These are phyloP conservation scores for Boletus reticuloceps DNA, from an alignment of 768 basidiomycete genomes.

Conservation along the genomic window DNA sequence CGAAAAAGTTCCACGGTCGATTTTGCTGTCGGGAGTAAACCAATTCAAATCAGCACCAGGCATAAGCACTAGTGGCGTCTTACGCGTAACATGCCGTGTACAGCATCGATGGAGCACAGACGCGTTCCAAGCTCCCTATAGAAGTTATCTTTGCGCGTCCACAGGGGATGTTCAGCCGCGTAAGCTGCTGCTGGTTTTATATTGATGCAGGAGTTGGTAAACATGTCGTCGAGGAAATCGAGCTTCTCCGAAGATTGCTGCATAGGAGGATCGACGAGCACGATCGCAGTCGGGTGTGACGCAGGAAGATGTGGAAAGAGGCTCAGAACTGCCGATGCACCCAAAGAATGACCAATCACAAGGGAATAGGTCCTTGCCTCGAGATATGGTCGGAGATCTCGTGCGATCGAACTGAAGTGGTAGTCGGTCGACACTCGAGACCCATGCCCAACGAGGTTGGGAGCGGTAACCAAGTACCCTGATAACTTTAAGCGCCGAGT, in stretches of 20 bases:
- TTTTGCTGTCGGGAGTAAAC: conserved; percentile 3
- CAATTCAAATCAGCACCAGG: background rate
- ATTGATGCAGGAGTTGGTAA: background rate
- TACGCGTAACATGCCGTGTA: conserved; percentile 6
- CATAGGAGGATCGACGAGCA: conserved; percentile 22
- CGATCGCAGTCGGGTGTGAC: conserved; percentile 9
- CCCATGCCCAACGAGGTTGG: conserved; percentile 19
- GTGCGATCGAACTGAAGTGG: conserved; percentile 5
- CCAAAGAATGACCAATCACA: conserved; percentile 22
- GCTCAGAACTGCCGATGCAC: background rate
- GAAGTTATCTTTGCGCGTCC: conserved; percentile 9
- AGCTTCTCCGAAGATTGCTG: background rate
- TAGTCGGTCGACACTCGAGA: conserved; percentile 15
- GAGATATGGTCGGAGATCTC: conserved; percentile 21
- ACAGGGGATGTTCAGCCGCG: conserved; percentile 9
- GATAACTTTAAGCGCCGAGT: background rate
- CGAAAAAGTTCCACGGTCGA: conserved; percentile 17
- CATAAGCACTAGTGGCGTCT: background rate
- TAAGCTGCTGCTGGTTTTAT: background rate
- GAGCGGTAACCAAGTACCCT: conserved; percentile 25
- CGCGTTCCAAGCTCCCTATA: conserved; percentile 10
- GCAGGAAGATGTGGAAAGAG: conserved; percentile 11
- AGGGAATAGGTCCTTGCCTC: conserved; percentile 7
- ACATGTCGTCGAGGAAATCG: background rate
- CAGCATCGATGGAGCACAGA: conserved; percentile 5